Evolutionary conservation across 441 rosid species (phyloP).

Genomic region (Bruguiera hainesii): DNA sequence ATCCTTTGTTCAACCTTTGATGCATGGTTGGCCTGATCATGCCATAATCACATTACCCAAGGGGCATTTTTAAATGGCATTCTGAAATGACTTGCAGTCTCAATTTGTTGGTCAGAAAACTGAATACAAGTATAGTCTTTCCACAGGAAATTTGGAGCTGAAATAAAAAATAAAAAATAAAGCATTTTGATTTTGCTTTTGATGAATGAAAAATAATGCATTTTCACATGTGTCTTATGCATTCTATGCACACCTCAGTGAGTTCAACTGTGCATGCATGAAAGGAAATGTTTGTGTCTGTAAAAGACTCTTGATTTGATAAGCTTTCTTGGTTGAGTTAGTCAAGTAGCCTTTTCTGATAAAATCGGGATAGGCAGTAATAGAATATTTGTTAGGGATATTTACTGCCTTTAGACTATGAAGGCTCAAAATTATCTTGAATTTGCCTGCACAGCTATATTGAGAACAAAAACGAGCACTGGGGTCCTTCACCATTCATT

Average conservation of each 20-base stretch:
- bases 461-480: constrained; percentile 61
- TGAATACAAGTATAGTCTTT: no score
- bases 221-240: neutral
- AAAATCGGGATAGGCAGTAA: neutral
- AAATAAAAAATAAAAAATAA: no score
- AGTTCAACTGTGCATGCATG: neutral
- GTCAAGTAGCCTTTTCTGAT: neutral
- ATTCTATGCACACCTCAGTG: neutral
- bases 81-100: no score
- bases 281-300: neutral
- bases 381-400: neutral
- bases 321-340: neutral
- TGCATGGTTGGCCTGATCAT: neutral
- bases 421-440: neutral
- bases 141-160: no score
- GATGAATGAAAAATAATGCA: no score
- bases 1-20: neutral
- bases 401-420: neutral
- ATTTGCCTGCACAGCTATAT: constrained; percentile 41
- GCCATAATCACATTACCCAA: neutral
- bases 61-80: no score
- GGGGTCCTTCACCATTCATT: constrained; percentile 54
- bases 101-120: no score
- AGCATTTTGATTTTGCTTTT: no score
- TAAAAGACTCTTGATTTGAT: neutral